phyloP scores from a whole-genome alignment of 75 land plant species.

The Cupressus sempervirens region DNA sequence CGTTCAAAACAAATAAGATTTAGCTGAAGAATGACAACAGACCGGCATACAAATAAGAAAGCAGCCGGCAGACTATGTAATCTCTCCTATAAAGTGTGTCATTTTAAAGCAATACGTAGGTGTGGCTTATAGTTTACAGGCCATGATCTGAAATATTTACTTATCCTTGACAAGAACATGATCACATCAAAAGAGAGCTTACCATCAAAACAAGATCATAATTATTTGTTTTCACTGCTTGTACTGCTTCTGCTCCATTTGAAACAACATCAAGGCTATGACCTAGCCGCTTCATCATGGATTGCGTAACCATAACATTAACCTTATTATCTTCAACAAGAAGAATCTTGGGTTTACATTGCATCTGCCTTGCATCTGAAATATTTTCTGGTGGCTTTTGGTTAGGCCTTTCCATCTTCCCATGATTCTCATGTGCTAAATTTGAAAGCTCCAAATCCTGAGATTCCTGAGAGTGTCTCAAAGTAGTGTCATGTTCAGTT shows the following conservation, averaged over 20 bases:
- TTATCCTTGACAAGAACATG: neutral
- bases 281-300: slow-evolving; percentile 83
- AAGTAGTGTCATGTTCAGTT: neutral
- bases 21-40: neutral
- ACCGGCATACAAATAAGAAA: neutral
- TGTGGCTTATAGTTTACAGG: neutral
- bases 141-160: neutral
- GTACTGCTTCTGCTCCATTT: slow-evolving; percentile 74
- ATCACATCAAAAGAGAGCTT: slow-evolving; percentile 14
- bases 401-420: neutral
- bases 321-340: slow-evolving; percentile 89
- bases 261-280: slow-evolving; percentile 66
- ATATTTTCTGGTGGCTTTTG: slow-evolving; percentile 8
- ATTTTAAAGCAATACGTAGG: neutral
- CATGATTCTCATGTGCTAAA: neutral
- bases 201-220: slow-evolving; percentile 88
- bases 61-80: neutral
- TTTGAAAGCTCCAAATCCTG: neutral
- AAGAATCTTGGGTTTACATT: slow-evolving; percentile 49
- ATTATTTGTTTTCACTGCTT: slow-evolving; percentile 41
- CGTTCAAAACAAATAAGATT: neutral
- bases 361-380: slow-evolving; percentile 11
- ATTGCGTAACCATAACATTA: slow-evolving; percentile 74
- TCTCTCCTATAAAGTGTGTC: neutral
- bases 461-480: neutral